These are phyloP conservation scores for Cladorrhinum sp. DNA, from an alignment of 2,329 filamentous ascomycete genomes.

Conservation along the genomic window DNA sequence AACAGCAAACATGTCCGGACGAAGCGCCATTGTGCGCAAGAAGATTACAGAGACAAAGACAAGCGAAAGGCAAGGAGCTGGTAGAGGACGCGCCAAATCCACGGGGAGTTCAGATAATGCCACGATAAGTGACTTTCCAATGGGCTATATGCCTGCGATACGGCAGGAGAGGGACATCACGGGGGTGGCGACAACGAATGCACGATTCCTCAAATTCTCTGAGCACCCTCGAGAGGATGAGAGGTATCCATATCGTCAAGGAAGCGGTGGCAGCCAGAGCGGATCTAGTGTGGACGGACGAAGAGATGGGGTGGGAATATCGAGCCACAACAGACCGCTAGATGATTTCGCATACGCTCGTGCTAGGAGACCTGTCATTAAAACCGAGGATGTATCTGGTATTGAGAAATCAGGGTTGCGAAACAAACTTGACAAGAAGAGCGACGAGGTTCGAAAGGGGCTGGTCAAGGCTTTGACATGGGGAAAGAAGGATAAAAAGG, in stretches of 20 bases:
- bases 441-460: constrained; percentile 52
- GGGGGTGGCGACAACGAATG: constrained; percentile 43
- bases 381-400: constrained; percentile 49
- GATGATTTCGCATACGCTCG: constrained; percentile 46
- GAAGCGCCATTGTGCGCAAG: constrained; percentile 58
- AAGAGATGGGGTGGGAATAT: constrained; percentile 28
- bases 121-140: constrained; percentile 38
- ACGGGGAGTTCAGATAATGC: constrained; percentile 39
- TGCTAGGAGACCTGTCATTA: constrained; percentile 42
- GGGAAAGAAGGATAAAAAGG: constrained; percentile 40
- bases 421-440: constrained; percentile 52
- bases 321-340: constrained; percentile 32
- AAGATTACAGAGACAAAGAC: constrained; percentile 52
- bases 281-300: constrained; percentile 37
- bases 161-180: constrained; percentile 34
- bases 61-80: constrained; percentile 29
- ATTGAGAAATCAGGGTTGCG: constrained; percentile 56
- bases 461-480: constrained; percentile 54
- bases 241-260: constrained; percentile 27
- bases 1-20: constrained; percentile 49
- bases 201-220: constrained; percentile 46
- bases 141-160: constrained; percentile 27
- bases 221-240: constrained; percentile 38
- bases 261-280: constrained; percentile 38
- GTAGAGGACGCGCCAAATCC: constrained; percentile 37